phyloP scores from a whole-genome alignment of 768 basidiomycete species.

The Boletus rubescentipes region DNA sequence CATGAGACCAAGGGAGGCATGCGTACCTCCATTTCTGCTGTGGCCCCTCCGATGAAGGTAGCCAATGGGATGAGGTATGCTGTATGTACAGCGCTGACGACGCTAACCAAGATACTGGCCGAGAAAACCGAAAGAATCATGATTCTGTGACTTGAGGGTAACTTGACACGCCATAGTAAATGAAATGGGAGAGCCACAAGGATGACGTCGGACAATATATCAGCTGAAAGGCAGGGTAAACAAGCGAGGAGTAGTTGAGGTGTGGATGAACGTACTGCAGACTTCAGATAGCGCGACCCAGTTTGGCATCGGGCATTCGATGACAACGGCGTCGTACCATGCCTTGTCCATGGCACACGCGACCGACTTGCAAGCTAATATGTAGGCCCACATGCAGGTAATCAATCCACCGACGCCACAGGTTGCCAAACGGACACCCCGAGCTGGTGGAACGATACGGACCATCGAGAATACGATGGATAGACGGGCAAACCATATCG shows the following conservation, averaged over 20 bases:
- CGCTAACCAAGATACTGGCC: constrained; percentile 49
- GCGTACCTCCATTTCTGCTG: constrained; percentile 46
- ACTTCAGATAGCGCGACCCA: constrained; percentile 54
- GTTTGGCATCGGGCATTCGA: constrained; percentile 44
- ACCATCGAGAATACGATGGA: constrained; percentile 25
- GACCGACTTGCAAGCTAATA: constrained; percentile 29
- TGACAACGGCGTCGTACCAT: constrained; percentile 39
- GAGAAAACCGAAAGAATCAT: constrained; percentile 48
- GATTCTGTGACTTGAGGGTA: constrained; percentile 42
- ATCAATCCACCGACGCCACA: constrained; percentile 9
- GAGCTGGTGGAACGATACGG: constrained; percentile 23
- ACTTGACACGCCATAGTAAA: constrained; percentile 42
- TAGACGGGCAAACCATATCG: constrained; percentile 29
- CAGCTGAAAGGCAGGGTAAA: constrained; percentile 34
- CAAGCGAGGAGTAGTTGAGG: neutral
- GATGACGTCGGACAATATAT: constrained; percentile 44
- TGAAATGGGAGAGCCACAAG: constrained; percentile 47
- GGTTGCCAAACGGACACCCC: neutral
- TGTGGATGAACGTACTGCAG: constrained; percentile 39
- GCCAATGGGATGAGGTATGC: constrained; percentile 36
- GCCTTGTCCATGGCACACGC: constrained; percentile 38
- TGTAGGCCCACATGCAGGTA: constrained; percentile 19
- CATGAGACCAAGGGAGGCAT: neutral
- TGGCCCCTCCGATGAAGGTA: constrained; percentile 7
- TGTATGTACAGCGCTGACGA: constrained; percentile 45